A percentile compares a stretch with the other conserved stretches of the same genome.
phyloP scores from a whole-genome alignment of 768 basidiomycete species.

The Auriculariales sp. region DNA sequence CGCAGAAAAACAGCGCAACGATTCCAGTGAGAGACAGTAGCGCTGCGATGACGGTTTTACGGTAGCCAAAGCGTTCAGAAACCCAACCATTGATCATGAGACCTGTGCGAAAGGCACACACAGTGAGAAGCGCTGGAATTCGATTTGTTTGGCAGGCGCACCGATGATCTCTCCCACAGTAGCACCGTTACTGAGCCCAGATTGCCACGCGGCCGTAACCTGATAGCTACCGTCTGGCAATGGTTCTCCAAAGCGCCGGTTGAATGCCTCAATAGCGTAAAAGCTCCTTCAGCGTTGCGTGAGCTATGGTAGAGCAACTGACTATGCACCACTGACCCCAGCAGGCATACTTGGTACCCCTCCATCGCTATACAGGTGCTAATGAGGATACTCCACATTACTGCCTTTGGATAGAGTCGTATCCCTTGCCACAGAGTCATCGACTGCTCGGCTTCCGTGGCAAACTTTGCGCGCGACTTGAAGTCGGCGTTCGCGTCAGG shows the following conservation, averaged over 20 bases:
- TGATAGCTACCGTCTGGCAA: constrained; percentile 14
- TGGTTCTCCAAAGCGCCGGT: constrained; percentile 6
- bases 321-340: constrained; percentile 1
- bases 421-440: constrained; percentile 19
- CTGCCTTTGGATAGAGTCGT: constrained; percentile 19
- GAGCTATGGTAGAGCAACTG: neutral
- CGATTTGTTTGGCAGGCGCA: too few relatives aligned
- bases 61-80: constrained; percentile 20
- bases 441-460: constrained; percentile 15
- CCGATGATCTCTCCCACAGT: constrained; percentile 10
- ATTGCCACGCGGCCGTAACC: constrained; percentile 21
- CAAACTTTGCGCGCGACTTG: neutral
- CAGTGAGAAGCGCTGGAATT: too few relatives aligned
- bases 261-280: constrained; percentile 10
- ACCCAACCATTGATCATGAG: constrained; percentile 7
- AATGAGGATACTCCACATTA: constrained; percentile 16
- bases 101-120: too few relatives aligned
- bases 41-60: constrained; percentile 15
- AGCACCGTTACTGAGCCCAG: constrained; percentile 20
- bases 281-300: too few relatives aligned
- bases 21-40: constrained; percentile 12
- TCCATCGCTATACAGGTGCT: constrained; percentile 5
- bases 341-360: constrained; percentile 3
- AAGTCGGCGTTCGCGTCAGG: too few relatives aligned
- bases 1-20: constrained; percentile 8